These are phyloP conservation scores for Boletus rex-veris DNA, from an alignment of 768 basidiomycete species.

Conservation along the genomic window DNA sequence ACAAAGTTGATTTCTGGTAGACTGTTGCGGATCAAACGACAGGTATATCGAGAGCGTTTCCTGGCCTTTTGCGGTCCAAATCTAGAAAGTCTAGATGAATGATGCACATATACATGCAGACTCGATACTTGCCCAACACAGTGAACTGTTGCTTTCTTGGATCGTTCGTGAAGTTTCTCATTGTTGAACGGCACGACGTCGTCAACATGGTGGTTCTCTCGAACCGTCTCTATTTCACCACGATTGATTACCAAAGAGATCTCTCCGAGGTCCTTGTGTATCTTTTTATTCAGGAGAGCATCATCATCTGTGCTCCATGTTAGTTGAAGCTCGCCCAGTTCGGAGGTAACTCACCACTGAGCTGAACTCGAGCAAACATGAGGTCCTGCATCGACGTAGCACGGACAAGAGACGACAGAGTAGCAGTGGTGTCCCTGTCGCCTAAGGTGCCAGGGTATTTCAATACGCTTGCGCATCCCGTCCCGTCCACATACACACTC, in stretches of 20 bases:
- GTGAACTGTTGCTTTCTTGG: slow-evolving; percentile 22
- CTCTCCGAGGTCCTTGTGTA: slow-evolving; percentile 12
- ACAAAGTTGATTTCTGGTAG: slow-evolving; percentile 13
- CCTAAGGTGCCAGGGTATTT: neutral
- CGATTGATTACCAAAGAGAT: slow-evolving; percentile 5
- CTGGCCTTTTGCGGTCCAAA: slow-evolving; percentile 6
- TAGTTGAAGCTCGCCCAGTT: neutral
- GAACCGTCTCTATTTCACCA: neutral
- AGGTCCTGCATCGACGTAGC: neutral
- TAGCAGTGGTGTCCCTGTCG: neutral
- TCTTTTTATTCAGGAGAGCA: slow-evolving; percentile 6
- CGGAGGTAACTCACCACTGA: slow-evolving; percentile 12
- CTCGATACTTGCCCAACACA: slow-evolving; percentile 12
- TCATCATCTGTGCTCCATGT: slow-evolving; percentile 18
- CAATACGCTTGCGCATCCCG: accelerated
- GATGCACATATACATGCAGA: neutral
- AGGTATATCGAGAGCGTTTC: accelerated
- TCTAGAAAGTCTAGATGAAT: neutral
- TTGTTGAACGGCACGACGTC: neutral
- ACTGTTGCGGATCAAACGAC: neutral
- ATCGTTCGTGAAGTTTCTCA: slow-evolving; percentile 15
- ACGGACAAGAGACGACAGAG: neutral
- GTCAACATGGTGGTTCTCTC: accelerated
- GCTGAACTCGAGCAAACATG: slow-evolving; percentile 16
- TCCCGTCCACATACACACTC: slow-evolving; percentile 10